phyloP scores from a whole-genome alignment of 2,329 filamentous ascomycete genomes.

The Sordariomycetes sp. region DNA sequence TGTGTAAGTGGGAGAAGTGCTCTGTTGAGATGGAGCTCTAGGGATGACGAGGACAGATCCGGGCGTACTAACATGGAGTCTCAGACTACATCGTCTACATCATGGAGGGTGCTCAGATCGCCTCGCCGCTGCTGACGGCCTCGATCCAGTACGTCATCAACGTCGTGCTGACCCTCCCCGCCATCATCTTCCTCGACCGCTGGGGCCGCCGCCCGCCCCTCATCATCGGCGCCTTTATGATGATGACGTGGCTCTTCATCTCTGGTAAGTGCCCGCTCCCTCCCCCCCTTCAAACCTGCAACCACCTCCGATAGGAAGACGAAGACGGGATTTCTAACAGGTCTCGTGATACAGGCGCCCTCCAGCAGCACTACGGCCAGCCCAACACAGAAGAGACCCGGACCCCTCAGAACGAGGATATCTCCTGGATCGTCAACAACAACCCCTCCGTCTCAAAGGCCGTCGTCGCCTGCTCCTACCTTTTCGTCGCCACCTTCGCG shows the following conservation, averaged over 20 bases:
- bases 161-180: slow-evolving; percentile 43
- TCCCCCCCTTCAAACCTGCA: neutral
- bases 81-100: slow-evolving; percentile 44
- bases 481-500: slow-evolving; percentile 39
- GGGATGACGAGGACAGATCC: neutral
- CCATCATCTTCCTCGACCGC: slow-evolving; percentile 45
- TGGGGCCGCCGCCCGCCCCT: slow-evolving; percentile 44
- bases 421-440: slow-evolving; percentile 43
- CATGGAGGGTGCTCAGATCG: slow-evolving; percentile 43
- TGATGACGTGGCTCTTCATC: slow-evolving; percentile 49
- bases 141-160: slow-evolving; percentile 54
- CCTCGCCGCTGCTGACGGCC: slow-evolving; percentile 41
- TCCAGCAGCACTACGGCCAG: slow-evolving; percentile 47
- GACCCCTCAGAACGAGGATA: slow-evolving; percentile 26
- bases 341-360: slow-evolving; percentile 21
- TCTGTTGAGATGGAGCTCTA: neutral
- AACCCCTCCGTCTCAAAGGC: slow-evolving; percentile 42
- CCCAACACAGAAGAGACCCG: slow-evolving; percentile 24
- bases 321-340: neutral
- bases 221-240: slow-evolving; percentile 39
- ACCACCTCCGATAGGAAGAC: neutral
- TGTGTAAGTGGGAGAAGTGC: slow-evolving; percentile 19
- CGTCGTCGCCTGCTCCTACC: slow-evolving; percentile 52
- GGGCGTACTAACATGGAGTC: neutral
- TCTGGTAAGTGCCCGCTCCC: slow-evolving; percentile 25